Percentiles rank a stretch among this genome's conserved stretches.
Conservation (phyloP, 495 filamentous ascomycete genomes). For the Diplogelasinospora grovesii region DNA sequence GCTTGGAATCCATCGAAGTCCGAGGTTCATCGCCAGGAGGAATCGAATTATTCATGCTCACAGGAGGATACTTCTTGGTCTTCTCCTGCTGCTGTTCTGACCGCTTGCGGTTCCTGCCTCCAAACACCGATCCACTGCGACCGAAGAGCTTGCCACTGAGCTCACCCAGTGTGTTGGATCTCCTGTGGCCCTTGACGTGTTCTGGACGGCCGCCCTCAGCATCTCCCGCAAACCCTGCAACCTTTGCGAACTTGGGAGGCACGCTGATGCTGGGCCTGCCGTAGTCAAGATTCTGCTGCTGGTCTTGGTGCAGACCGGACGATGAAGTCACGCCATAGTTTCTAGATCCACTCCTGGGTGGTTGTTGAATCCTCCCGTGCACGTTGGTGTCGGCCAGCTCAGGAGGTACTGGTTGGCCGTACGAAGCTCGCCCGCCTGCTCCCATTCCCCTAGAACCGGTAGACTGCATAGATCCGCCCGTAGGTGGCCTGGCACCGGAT, state of each 20-base stretch:
- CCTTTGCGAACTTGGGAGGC: constrained; percentile 44
- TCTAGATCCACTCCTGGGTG: constrained; percentile 60
- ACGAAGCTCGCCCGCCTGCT: constrained; percentile 70
- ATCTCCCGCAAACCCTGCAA: constrained; percentile 36
- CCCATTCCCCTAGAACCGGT: constrained; percentile 51
- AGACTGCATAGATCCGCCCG: constrained; percentile 74
- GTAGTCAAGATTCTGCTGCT: constrained; percentile 40
- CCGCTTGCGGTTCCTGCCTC: constrained; percentile 45
- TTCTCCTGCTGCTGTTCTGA: constrained; percentile 42
- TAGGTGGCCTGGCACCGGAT: constrained; percentile 60
- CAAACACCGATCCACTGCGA: constrained; percentile 72
- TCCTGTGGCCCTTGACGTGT: constrained; percentile 67
- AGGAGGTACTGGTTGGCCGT: constrained; percentile 82
- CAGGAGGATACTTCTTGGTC: constrained; percentile 62
- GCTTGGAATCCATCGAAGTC: constrained; percentile 66
- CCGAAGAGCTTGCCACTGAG: constrained; percentile 73
- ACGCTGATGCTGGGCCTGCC: constrained; percentile 56
- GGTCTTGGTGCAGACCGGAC: constrained; percentile 59
- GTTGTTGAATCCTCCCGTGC: constrained; percentile 84
- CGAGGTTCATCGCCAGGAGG: constrained; percentile 50
- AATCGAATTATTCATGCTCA: constrained; percentile 65
- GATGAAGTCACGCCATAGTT: constrained; percentile 65
- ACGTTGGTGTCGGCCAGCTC: constrained; percentile 85
- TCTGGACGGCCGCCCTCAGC: constrained; percentile 5
- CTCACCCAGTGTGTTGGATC: constrained; percentile 83